phyloP scores from a whole-genome alignment of 192 early-diverging fungal genomes.

The Jimgerdemannia flammicorona region DNA sequence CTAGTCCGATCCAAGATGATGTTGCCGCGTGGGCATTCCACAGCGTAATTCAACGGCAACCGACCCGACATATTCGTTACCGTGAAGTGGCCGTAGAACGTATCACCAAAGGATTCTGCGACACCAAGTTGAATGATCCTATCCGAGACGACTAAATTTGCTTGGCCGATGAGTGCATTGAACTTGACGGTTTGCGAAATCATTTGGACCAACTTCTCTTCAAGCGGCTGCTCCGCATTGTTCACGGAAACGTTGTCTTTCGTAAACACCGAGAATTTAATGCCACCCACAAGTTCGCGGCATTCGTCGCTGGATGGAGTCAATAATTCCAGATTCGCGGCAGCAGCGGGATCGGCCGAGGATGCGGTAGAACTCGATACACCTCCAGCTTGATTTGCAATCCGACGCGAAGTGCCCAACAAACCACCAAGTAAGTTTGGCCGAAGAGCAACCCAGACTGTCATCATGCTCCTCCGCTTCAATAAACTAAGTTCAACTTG shows the following conservation, averaged over 20 bases:
- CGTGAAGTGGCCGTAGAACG: slow-evolving; percentile 58
- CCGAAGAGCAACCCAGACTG: slow-evolving; percentile 77
- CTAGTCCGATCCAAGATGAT: slow-evolving; percentile 46
- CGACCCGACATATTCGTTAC: slow-evolving; percentile 66
- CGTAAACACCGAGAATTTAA: slow-evolving; percentile 64
- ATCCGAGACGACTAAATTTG: slow-evolving; percentile 64
- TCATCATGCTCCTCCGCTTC: slow-evolving; percentile 39
- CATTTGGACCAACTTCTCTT: slow-evolving; percentile 36
- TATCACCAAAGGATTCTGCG: slow-evolving; percentile 37
- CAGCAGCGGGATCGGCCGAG: background rate
- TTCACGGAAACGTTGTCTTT: slow-evolving; percentile 33
- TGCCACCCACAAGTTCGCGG: slow-evolving; percentile 75
- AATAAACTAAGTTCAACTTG: slow-evolving; percentile 51
- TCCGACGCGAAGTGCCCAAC: slow-evolving; percentile 15
- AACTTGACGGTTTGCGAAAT: slow-evolving; percentile 77
- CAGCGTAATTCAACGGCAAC: slow-evolving; percentile 65
- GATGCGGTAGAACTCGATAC: background rate
- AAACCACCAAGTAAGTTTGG: slow-evolving; percentile 54
- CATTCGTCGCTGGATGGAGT: slow-evolving; percentile 38
- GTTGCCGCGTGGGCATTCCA: slow-evolving; percentile 47
- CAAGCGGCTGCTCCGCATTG: background rate
- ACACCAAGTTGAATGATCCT: slow-evolving; percentile 66
- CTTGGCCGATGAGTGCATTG: slow-evolving; percentile 75
- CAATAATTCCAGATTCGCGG: slow-evolving; percentile 19
- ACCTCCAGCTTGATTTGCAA: slow-evolving; percentile 4